Evolutionary conservation across 176 grass and related monocot species (phyloP), one percentile per base, ranked within the genome.

Genomic region (Aechmea fasciata): DNA sequence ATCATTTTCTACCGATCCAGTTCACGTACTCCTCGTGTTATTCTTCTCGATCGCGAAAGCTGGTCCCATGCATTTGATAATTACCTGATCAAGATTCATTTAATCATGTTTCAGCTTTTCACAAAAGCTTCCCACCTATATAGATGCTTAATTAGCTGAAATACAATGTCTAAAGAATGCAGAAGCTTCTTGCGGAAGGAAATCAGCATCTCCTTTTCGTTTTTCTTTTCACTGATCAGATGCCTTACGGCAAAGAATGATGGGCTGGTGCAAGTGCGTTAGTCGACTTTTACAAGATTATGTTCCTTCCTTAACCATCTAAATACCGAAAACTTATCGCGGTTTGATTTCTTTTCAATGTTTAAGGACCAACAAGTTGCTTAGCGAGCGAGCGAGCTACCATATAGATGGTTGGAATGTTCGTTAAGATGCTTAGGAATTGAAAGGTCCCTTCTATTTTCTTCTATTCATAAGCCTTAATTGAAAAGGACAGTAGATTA

Each of bases 131-230:
- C 55, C 20, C 33, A 19, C 15, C n/a, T 8, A n/a, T n/a, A n/a
- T n/a, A 19, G 55, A 61, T 61, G 55, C 55, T 22, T 61, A n/a
- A n/a, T n/a, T n/a, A 61, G 52, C 52, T 55, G 13, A 55, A 55
- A n/a, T 13, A 55, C 9, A 17, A 59, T 61, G n/a, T 10, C 55
- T 61, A 19, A 61, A 61, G 7, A 41, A 41, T 41, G 33, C 33
- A 41, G 33, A 41, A 41, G 33, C 33, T 41, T 41, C 55, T 18
- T 22, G 55, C 9, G 55, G n/a, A n/a, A 61, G 55, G 55, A 61
- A 61, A 61, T 18, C 15, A 6, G 55, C 55, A 59, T 18, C 14
- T 61, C 55, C 33, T 57, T 57, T 57, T 61, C n/a, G 5, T 22
- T 19, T 19, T 61, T n/a, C 55, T 22, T 61, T 57, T 20, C 55